phyloP scores from a whole-genome alignment of 306 rosid genomes.

The Begonia masoniana region DNA sequence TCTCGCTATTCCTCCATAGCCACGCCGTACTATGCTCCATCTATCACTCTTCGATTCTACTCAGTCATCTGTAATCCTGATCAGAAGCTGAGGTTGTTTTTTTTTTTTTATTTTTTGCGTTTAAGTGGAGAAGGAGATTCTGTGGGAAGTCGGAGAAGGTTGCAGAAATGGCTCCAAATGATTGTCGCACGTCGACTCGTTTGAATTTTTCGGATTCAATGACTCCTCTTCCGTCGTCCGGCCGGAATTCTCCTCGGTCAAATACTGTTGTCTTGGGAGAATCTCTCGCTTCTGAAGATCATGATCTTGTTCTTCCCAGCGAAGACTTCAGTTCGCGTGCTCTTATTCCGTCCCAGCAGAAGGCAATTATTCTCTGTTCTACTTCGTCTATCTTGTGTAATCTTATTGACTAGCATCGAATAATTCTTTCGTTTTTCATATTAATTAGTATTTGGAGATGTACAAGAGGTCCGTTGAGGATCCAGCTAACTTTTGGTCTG shows the following conservation, averaged over 20 bases:
- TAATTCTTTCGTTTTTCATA: not conserved
- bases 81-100: too few species aligned
- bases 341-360: constrained; percentile 47
- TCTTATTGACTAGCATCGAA: too few species aligned
- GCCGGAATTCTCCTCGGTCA: constrained; percentile 31
- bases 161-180: constrained; percentile 19
- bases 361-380: constrained; percentile 23
- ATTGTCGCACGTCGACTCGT: constrained; percentile 14
- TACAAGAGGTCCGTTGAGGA: constrained; percentile 76
- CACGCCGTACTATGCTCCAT: too few species aligned
- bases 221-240: constrained; percentile 20
- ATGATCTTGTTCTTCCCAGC: constrained; percentile 46
- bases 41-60: too few species aligned
- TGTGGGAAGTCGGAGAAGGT: not conserved
- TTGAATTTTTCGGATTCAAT: constrained; percentile 42
- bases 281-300: constrained; percentile 56
- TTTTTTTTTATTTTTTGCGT: too few species aligned
- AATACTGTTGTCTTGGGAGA: constrained; percentile 59
- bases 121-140: constrained; percentile 1
- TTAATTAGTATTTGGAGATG: constrained; percentile 66
- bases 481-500: constrained; percentile 93
- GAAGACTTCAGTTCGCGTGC: constrained; percentile 47
- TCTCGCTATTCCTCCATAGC: too few species aligned
- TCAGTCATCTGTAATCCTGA: too few species aligned
- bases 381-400: too few species aligned